phyloP scores from a whole-genome alignment of 2,329 filamentous ascomycete species.

The Westerdykella sp. region DNA sequence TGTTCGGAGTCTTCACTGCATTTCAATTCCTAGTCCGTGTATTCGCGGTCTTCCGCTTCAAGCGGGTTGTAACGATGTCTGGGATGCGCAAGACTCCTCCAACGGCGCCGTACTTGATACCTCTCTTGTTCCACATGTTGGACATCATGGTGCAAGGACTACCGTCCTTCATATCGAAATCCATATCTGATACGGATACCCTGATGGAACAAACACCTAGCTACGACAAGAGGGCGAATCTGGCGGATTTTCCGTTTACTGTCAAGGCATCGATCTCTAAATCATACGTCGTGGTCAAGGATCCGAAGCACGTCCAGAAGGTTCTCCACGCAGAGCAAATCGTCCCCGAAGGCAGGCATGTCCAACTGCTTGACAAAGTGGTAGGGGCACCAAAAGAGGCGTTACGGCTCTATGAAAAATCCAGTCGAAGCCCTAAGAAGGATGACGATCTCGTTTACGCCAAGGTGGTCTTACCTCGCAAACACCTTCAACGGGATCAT shows the following conservation, averaged over 20 bases:
- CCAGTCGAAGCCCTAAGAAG: not conserved
- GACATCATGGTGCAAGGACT: constrained; percentile 15
- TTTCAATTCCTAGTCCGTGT: no score
- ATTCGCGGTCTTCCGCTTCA: no score
- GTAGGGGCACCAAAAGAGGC: constrained; percentile 9
- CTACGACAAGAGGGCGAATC: no score
- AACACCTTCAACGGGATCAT: constrained; percentile 12
- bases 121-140: constrained; percentile 17
- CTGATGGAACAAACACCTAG: no score
- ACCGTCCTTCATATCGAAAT: not conserved
- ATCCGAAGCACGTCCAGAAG: constrained; percentile 16
- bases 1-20: no score
- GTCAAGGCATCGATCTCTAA: no score
- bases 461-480: constrained; percentile 6
- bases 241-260: no score
- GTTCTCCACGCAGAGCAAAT: constrained; percentile 10
- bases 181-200: no score
- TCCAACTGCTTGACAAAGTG: constrained; percentile 11
- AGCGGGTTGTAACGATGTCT: no score
- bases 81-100: constrained; percentile 12
- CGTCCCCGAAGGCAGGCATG: not conserved
- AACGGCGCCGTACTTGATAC: constrained; percentile 18
- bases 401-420: constrained; percentile 4
- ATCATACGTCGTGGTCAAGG: constrained; percentile 12
- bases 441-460: constrained; percentile 3